These are phyloP conservation scores for Mucor mucedo DNA, from an alignment of 371 early-diverging fungal genomes.

Conservation along the genomic window DNA sequence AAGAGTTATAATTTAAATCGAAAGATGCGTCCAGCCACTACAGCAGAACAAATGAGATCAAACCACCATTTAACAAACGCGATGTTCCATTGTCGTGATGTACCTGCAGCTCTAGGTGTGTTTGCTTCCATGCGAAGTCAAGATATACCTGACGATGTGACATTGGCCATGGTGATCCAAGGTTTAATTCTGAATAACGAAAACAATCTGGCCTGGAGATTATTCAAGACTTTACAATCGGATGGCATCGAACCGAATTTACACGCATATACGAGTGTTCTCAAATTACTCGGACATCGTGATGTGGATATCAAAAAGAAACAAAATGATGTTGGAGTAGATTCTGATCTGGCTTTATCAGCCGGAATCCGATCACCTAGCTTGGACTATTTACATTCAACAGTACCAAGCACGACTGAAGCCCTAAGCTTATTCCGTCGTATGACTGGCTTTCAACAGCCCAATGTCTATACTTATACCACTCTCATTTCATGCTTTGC, in stretches of 20 bases:
- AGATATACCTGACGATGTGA: conserved; percentile 46
- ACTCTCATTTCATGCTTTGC: conserved; percentile 55
- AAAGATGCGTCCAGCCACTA: not conserved
- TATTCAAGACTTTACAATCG: conserved; percentile 38
- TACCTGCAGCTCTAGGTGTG: conserved; percentile 42
- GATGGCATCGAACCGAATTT: conserved; percentile 40
- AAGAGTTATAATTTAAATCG: conserved; percentile 1
- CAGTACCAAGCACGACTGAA: conserved; percentile 29
- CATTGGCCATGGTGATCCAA: conserved; percentile 48
- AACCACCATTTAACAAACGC: conserved; percentile 41
- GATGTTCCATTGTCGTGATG: conserved; percentile 49
- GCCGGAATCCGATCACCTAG: conserved; percentile 28
- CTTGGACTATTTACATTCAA: conserved; percentile 11
- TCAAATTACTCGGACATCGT: conserved; percentile 28
- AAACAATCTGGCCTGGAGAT: conserved; percentile 39
- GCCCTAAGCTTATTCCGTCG: conserved; percentile 41
- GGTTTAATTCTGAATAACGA: conserved; percentile 48
- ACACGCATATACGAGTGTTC: conserved; percentile 40
- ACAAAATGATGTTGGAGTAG: conserved; percentile 3
- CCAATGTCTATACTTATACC: conserved; percentile 53
- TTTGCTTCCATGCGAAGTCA: conserved; percentile 40
- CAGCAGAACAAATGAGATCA: conserved; percentile 14
- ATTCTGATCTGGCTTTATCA: conserved; percentile 11
- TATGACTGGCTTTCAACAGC: conserved; percentile 45
- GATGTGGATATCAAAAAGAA: conserved; percentile 20